phyloP scores from a whole-genome alignment of 148 eudicot species.

The Arctostaphylos glauca region DNA sequence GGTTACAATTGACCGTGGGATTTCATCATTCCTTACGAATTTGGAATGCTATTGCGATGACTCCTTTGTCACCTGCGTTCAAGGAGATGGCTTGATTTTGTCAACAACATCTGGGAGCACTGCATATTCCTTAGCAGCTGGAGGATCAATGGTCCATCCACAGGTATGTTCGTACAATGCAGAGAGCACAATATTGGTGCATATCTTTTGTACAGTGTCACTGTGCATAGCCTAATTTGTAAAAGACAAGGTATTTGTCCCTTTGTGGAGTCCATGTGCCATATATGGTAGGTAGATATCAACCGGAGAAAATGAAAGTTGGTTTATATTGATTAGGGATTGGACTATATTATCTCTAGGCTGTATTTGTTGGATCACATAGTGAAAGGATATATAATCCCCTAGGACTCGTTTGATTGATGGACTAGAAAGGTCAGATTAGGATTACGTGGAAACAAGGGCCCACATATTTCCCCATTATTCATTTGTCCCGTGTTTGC shows the following conservation, averaged over 20 bases:
- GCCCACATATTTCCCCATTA: too few species aligned
- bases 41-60: slow-evolving; percentile 91
- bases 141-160: slow-evolving; percentile 99
- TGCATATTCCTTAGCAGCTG: slow-evolving; percentile 96
- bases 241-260: background rate
- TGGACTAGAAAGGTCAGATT: too few species aligned
- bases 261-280: background rate
- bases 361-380: background rate
- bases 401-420: background rate
- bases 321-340: background rate
- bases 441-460: too few species aligned
- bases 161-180: slow-evolving; percentile 51
- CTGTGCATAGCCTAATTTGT: background rate
- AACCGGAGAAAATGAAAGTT: background rate
- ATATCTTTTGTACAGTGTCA: background rate
- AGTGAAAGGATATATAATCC: background rate
- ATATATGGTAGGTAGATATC: background rate
- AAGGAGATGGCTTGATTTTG: slow-evolving; percentile 93
- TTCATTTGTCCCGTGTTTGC: too few species aligned
- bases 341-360: background rate
- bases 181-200: background rate
- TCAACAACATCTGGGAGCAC: slow-evolving; percentile 98
- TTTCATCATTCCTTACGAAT: slow-evolving; percentile 85
- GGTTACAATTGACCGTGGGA: slow-evolving; percentile 95
- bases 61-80: slow-evolving; percentile 86